Base-by-base conservation (phyloP, 441 rosid genomes). In the Theobroma grandiflorum region DNA sequence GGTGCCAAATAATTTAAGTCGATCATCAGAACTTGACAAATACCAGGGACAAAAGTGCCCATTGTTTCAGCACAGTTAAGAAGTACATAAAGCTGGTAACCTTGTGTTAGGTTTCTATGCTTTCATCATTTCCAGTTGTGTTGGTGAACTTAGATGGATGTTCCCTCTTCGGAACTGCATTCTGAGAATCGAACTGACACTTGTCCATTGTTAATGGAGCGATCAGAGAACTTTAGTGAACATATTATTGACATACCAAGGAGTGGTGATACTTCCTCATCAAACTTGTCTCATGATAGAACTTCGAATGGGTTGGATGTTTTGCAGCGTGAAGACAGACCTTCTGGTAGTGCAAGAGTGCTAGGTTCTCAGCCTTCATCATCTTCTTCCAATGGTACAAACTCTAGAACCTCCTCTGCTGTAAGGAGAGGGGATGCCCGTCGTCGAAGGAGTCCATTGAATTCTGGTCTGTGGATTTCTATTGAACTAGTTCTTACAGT, bases 401-500 rank as follows among this genome's bases (percentile, higher is more conserved):
- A 75, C 74, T 79, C 92, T 9, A 84, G 91, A 26, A 93, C 85
- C 76, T 79, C 93, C 38, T 82, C 90, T 6, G 64, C 63, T 1
- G 64, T 40, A 5, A 88, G 95, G 86, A 90, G 94, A 82, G 91
- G 93, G 75, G 95, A 87, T 53, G 62, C 85, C 12, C 99, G 90
- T 57, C 92, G 94, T 6, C 94, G 89, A 35, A 87, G 99, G 82
- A 97, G 98, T 85, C 99, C 99, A 14, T 78, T 95, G 85, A 97
- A 95, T 83, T 95, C 99, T 22, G 97, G 93, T 38, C 76, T 93
- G 68, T 97, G 99, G 99, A 95, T 97, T 79, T 94, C 98, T 37
- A 86, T 94, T 71, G 99, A 97, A 81, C 87, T 97, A 71, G 82
- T 82, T 69, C 91, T 95, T 78, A 95, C 99, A 7, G 59, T 95